Evolutionary conservation across 1,139 yeast genomes (phyloP).

Genomic region (Lodderomyces theae): DNA sequence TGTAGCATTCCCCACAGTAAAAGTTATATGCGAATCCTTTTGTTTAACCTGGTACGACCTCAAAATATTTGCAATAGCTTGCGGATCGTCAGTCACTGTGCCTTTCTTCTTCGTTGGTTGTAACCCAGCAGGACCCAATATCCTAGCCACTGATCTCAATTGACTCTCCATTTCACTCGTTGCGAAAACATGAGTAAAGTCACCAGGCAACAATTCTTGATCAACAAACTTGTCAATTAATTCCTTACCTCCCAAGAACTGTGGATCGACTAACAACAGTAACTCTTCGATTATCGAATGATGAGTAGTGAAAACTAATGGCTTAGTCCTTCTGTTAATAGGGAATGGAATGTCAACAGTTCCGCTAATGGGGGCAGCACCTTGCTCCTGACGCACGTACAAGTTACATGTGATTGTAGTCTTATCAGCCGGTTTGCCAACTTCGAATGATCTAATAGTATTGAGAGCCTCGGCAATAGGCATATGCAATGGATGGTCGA

Average conservation of each 20-base stretch:
- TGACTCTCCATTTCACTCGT: conserved; percentile 73
- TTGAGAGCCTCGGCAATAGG: conserved; percentile 70
- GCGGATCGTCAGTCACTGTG: conserved; percentile 73
- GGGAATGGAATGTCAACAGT: conserved; percentile 76
- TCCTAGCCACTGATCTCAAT: conserved; percentile 66
- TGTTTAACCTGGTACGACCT: conserved; percentile 69
- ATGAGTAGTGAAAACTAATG: conserved; percentile 67
- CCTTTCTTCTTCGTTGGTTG: conserved; percentile 89
- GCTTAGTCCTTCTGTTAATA: conserved; percentile 52
- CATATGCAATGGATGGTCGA: conserved; percentile 62
- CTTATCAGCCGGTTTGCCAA: conserved; percentile 69
- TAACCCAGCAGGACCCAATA: conserved; percentile 83
- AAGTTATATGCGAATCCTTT: conserved; percentile 53
- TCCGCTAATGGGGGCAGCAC: conserved; percentile 74
- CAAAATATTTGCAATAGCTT: conserved; percentile 17
- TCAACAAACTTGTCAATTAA: conserved; percentile 59
- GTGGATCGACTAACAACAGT: conserved; percentile 46
- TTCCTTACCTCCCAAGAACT: conserved; percentile 75
- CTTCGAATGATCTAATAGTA: conserved; percentile 84
- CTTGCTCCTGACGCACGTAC: conserved; percentile 72
- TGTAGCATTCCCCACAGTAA: conserved; percentile 76
- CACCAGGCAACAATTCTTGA: conserved; percentile 52
- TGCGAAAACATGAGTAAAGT: conserved; percentile 78
- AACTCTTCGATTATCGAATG: conserved; percentile 53
- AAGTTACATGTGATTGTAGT: conserved; percentile 69